Conservation (phyloP, 495 filamentous ascomycete species). For the Trichoderma virens region DNA sequence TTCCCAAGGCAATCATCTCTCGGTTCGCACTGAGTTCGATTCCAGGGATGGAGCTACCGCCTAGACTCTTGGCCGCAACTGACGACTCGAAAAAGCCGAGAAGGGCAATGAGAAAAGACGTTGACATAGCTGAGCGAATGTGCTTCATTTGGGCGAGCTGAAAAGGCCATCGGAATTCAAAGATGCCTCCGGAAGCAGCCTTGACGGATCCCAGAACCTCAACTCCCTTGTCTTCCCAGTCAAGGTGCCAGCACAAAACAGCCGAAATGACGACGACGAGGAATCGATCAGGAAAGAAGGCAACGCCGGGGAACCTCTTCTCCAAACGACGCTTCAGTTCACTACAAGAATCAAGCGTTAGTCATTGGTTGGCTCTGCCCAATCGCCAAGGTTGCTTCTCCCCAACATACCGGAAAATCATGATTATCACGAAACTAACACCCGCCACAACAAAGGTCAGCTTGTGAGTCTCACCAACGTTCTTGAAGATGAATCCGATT, state of each 20-base stretch:
- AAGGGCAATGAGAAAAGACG: slow-evolving; percentile 86
- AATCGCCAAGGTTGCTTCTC: slow-evolving; percentile 14
- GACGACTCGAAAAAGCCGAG: slow-evolving; percentile 98
- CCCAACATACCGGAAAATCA: slow-evolving; percentile 60
- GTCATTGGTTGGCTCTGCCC: neutral
- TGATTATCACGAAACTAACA: slow-evolving; percentile 78
- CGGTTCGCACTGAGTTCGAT: slow-evolving; percentile 84
- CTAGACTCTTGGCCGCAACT: slow-evolving; percentile 90
- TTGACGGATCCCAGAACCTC: slow-evolving; percentile 76
- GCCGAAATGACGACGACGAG: slow-evolving; percentile 82
- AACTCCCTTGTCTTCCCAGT: slow-evolving; percentile 76
- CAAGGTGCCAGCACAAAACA: slow-evolving; percentile 65
- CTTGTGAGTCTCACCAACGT: slow-evolving; percentile 55
- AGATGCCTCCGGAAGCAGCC: slow-evolving; percentile 55
- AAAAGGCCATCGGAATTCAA: slow-evolving; percentile 83
- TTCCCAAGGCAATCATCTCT: slow-evolving; percentile 86
- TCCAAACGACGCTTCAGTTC: slow-evolving; percentile 77
- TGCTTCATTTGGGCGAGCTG: slow-evolving; percentile 64
- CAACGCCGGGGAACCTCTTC: slow-evolving; percentile 69
- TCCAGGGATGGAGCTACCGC: slow-evolving; percentile 57
- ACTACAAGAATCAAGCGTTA: slow-evolving; percentile 28
- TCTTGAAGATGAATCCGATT: slow-evolving; percentile 64
- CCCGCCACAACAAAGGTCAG: slow-evolving; percentile 70
- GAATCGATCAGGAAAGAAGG: slow-evolving; percentile 90
- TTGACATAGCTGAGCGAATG: slow-evolving; percentile 80